These are phyloP conservation scores for Pseudogymnoascus sp. DNA, from an alignment of 2,329 filamentous ascomycete species.

Conservation along the genomic window DNA sequence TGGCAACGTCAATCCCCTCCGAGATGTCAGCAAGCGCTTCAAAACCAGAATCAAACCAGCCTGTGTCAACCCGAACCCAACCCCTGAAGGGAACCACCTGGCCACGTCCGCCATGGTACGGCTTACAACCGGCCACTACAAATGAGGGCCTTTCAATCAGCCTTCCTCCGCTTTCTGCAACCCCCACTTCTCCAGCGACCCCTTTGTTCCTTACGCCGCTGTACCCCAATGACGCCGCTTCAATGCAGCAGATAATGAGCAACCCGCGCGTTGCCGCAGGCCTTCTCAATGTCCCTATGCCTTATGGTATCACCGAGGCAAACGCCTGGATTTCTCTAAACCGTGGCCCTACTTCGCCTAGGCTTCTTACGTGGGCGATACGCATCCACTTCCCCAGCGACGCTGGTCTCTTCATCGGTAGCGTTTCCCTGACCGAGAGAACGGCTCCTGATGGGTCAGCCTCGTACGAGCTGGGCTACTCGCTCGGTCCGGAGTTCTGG, in stretches of 20 bases:
- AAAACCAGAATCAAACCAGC: not conserved
- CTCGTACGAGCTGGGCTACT: constrained; percentile 9
- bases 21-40: not conserved
- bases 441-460: not conserved
- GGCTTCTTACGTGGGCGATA: not conserved
- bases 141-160: not conserved
- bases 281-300: constrained; percentile 6
- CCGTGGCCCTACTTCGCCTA: not conserved
- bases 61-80: not conserved
- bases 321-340: constrained; percentile 5
- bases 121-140: not conserved
- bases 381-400: not conserved
- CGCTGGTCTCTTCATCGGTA: not conserved
- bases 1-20: not conserved
- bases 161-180: not conserved
- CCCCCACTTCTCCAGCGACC: not conserved
- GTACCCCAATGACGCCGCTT: not conserved
- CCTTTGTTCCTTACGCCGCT: constrained; percentile 8
- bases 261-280: not conserved
- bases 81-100: not conserved
- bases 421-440: not conserved
- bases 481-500: constrained; percentile 2
- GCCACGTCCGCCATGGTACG: not conserved
- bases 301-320: not conserved
- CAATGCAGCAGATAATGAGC: not conserved